Conservation (phyloP, 1,139 yeast genomes). For the Suhomyces coccinellae region DNA sequence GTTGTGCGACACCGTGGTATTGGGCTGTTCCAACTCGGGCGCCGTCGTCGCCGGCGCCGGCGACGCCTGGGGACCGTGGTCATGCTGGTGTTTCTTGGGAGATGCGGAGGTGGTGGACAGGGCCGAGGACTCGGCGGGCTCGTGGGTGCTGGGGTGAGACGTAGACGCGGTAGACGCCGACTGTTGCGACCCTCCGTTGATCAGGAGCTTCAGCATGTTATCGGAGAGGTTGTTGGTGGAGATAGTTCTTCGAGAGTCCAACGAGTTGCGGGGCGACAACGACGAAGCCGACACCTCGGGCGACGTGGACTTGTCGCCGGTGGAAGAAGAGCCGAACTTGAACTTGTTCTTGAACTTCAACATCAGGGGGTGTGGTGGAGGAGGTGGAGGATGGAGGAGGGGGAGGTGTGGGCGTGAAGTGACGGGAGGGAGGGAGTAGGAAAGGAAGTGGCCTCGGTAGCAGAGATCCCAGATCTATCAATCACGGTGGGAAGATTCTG, state of each 20-base stretch:
- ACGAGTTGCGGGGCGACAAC: conserved; percentile 25
- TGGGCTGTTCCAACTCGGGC: conserved; percentile 11
- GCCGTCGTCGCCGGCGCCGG: conserved; percentile 7
- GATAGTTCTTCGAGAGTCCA: conserved; percentile 31
- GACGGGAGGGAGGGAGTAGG: background rate
- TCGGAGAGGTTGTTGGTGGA: conserved; percentile 27
- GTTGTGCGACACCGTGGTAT: conserved; percentile 16
- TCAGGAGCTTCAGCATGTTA: conserved; percentile 30
- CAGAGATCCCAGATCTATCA: no score
- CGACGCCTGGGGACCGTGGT: conserved; percentile 1
- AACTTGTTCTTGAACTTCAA: conserved; percentile 49
- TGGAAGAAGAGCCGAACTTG: conserved; percentile 40
- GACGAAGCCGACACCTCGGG: conserved; percentile 15
- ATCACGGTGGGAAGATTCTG: background rate
- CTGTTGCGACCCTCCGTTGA: conserved; percentile 13
- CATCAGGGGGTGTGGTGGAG: conserved; percentile 23
- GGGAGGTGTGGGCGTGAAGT: background rate
- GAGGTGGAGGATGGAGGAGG: background rate
- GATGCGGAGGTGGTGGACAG: conserved; percentile 12
- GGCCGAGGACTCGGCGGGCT: conserved; percentile 10
- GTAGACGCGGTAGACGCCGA: background rate
- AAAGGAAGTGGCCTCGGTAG: no score
- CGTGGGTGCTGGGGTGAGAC: background rate
- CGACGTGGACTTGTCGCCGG: conserved; percentile 20
- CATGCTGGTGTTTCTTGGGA: conserved; percentile 6